Evolutionary conservation across 257 asterid species (phyloP).

Genomic region (Mitragyna speciosa): DNA sequence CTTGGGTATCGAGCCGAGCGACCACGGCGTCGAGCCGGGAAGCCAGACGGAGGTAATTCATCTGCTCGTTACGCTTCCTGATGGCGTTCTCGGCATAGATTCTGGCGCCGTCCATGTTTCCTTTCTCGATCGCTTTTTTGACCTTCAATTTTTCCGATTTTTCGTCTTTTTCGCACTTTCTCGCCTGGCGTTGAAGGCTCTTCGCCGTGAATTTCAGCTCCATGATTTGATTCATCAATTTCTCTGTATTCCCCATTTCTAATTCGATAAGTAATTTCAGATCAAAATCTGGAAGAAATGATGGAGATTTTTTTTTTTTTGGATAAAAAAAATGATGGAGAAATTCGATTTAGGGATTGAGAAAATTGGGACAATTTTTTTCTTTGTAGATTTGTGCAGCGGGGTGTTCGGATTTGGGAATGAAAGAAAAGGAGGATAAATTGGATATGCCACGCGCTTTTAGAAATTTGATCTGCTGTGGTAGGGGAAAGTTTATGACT

Average conservation of each 20-base stretch:
- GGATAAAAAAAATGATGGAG: neutral
- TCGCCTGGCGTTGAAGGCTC: conserved; percentile 78
- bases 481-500: neutral
- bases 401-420: neutral
- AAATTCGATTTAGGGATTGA: neutral
- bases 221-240: conserved; percentile 89
- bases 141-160: conserved; percentile 89
- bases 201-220: conserved; percentile 90
- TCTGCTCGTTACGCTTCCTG: conserved; percentile 93
- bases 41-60: conserved; percentile 88
- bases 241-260: conserved; percentile 85
- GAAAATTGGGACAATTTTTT: neutral
- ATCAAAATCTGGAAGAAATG: neutral
- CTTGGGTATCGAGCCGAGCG: conserved; percentile 95
- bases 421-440: no score
- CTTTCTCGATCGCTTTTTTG: conserved; percentile 94
- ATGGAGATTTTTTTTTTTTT: neutral
- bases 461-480: neutral
- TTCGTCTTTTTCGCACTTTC: conserved; percentile 95
- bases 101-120: conserved; percentile 97
- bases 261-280: neutral
- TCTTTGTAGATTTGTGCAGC: neutral
- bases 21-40: conserved; percentile 98
- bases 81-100: conserved; percentile 98
- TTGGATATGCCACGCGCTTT: neutral